These are phyloP conservation scores for Pichia inconspicua DNA, from an alignment of 1,139 yeast species.

Conservation along the genomic window DNA sequence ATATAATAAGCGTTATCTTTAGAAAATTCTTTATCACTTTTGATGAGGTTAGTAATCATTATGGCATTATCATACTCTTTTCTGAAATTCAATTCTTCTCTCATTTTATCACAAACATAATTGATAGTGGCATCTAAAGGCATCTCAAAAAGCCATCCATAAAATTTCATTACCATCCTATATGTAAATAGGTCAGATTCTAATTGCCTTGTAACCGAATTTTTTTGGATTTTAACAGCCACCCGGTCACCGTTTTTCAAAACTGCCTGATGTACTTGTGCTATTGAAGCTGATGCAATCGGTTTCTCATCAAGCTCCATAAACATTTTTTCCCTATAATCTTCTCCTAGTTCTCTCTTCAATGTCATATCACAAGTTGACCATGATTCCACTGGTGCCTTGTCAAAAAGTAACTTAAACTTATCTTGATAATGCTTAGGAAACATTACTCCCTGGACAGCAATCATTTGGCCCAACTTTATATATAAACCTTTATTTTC, in stretches of 20 bases:
- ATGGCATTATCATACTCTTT: conserved; percentile 49
- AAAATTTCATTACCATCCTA: conserved; percentile 42
- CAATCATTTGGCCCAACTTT: conserved; percentile 69
- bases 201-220: conserved; percentile 50
- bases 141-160: conserved; percentile 53
- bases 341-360: conserved; percentile 37
- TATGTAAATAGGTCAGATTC: conserved; percentile 54
- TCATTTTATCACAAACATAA: conserved; percentile 51
- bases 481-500: conserved; percentile 66
- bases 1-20: conserved; percentile 35
- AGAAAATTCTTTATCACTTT: conserved; percentile 30
- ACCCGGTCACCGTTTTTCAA: conserved; percentile 47
- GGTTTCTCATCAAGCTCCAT: conserved; percentile 43
- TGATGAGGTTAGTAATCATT: conserved; percentile 28
- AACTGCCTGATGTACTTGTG: conserved; percentile 59
- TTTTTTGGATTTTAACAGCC: conserved; percentile 66
- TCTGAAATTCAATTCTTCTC: conserved; percentile 53
- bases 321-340: conserved; percentile 41
- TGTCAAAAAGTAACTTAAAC: conserved; percentile 54
- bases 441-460: conserved; percentile 60
- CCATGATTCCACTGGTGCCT: conserved; percentile 68
- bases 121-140: conserved; percentile 53
- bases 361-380: conserved; percentile 40
- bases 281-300: conserved; percentile 65
- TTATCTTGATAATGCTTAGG: conserved; percentile 54